Evolutionary conservation across 305 asterid genomes (phyloP).

Genomic region (Rubia occidens): DNA sequence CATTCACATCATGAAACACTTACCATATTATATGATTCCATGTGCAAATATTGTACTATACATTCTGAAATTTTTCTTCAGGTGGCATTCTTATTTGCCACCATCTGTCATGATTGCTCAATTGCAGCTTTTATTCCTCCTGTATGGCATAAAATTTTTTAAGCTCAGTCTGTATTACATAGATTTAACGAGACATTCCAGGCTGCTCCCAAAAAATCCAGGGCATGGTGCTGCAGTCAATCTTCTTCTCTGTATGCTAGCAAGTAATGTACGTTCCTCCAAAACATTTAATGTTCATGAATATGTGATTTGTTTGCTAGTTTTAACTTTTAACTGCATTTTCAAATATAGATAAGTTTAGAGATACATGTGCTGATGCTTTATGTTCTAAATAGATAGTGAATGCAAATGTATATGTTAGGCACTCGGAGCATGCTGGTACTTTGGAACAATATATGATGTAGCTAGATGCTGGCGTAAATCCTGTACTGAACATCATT

Average conservation of each 20-base stretch:
- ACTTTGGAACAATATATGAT: slow-evolving; percentile 42
- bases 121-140: slow-evolving; percentile 27
- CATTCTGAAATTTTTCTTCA: neutral
- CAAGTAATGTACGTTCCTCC: slow-evolving; percentile 28
- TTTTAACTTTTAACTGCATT: too few species aligned
- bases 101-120: neutral
- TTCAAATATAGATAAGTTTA: too few species aligned
- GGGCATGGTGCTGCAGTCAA: slow-evolving; percentile 36
- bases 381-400: neutral
- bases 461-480: slow-evolving; percentile 42
- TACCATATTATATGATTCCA: neutral
- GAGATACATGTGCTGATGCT: neutral
- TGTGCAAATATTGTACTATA: neutral
- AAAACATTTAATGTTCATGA: neutral
- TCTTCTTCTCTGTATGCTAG: slow-evolving; percentile 32
- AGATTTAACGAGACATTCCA: slow-evolving; percentile 34
- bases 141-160: slow-evolving; percentile 36
- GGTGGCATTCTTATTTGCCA: neutral
- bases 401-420: slow-evolving; percentile 15
- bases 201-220: slow-evolving; percentile 26
- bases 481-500: slow-evolving; percentile 26
- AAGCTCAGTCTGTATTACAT: slow-evolving; percentile 38
- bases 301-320: too few species aligned
- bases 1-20: neutral
- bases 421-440: slow-evolving; percentile 61